Base-by-base conservation (phyloP, 2,329 filamentous ascomycete genomes). In the Pseudogymnoascus pannorum region DNA sequence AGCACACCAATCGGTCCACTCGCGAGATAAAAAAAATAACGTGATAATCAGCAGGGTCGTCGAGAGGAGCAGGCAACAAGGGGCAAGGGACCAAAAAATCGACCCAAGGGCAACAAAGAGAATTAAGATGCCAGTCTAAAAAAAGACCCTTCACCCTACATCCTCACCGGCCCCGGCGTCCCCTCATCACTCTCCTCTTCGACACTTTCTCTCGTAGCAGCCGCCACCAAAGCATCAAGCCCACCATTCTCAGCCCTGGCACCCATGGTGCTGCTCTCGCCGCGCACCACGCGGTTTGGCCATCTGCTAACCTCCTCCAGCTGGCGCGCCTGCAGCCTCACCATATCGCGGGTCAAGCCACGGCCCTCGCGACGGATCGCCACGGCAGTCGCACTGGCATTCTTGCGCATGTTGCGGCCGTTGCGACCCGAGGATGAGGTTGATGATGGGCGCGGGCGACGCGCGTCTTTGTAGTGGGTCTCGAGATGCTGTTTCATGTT, bases 401-500 rank as follows among this genome's bases (percentile, higher is more conserved):
- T 9, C 18, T 11, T 42, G 9, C 18, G 38, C 9, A 11, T 33
- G 3, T 6, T 8, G 31, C 31, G 31, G 26, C 26, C 4, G 26
- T 29, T 4, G 7, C 26, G 26, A 29, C 26, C 4, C 26, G 26
- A 7, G 4, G 33, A 36, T 5, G 33, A 36, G 33, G 33, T 36
- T 3, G 16, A n/a, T 3, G 16, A n/a, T 2, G 22, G 54, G 4
- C 54, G 29, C 3, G 54, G 31, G 16, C 29, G 2, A 76, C 74
- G 26, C 80, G 18, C 77, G 65, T 85, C 81, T 73, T 86, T 86
- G 74, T 83, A 87, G 72, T 92, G 89, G 0, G 88, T 92, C 68
- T 89, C 84, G 29, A 90, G 81, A 69, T 92, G 89, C 75, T 92
- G 89, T 79, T 91, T 91, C 89, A 92, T 92, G 78, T 92, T 92